Evolutionary conservation across 2,329 filamentous ascomycete species (phyloP).

Genomic region (Pseudogymnoascus sp.): DNA sequence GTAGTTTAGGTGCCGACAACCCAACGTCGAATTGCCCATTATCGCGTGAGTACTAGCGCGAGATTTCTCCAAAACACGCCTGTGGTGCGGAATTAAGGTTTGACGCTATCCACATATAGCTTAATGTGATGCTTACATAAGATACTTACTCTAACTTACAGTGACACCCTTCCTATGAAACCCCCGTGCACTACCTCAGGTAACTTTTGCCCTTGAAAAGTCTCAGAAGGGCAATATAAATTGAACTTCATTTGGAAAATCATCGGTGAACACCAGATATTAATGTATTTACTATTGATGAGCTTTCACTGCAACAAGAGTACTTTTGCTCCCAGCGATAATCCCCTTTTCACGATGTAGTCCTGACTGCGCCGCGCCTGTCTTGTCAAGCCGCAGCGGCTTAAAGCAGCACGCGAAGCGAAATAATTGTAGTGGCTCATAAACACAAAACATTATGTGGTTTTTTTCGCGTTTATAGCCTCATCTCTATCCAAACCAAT

Average conservation of each 20-base stretch:
- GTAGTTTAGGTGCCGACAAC: slow-evolving; percentile 1
- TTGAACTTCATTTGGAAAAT: not conserved
- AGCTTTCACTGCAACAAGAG: not conserved
- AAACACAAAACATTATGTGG: not conserved
- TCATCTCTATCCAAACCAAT: not conserved
- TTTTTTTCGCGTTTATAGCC: slow-evolving; percentile 1
- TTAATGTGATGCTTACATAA: not conserved
- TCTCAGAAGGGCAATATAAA: slow-evolving; percentile 2
- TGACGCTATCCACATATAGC: not conserved
- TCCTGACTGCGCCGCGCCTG: not conserved
- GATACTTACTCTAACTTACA: not conserved
- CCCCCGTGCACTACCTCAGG: not conserved
- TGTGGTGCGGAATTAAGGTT: slow-evolving; percentile 6
- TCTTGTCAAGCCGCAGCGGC: slow-evolving; percentile 1
- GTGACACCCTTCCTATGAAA: not conserved
- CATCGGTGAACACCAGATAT: not conserved
- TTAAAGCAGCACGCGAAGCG: slow-evolving; percentile 6
- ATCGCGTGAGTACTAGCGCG: slow-evolving; percentile 6
- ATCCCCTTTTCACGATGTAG: not conserved
- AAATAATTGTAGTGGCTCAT: not conserved
- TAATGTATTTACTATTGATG: not conserved
- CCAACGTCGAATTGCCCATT: slow-evolving; percentile 7
- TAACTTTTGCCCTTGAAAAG: not conserved
- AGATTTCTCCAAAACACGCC: not conserved
- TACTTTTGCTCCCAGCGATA: not conserved